Conservation (phyloP, 2,329 filamentous ascomycete genomes). For the Grosmannia penicillata region DNA sequence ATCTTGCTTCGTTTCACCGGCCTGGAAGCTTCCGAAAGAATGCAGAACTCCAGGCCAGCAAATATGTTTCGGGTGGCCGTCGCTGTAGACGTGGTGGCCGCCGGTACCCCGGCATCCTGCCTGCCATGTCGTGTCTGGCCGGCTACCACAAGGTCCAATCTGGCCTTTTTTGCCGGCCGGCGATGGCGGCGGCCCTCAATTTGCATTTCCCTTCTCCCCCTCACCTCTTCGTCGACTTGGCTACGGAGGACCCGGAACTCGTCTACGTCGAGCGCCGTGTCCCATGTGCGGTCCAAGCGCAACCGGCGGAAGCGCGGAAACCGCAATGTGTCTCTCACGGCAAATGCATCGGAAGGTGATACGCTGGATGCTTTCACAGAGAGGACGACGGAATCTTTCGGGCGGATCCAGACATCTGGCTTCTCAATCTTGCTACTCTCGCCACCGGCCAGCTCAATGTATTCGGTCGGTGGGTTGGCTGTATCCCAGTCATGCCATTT, state of each 20-base stretch:
- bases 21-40: conserved; percentile 60
- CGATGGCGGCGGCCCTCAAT: conserved; percentile 52
- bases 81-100: conserved; percentile 18
- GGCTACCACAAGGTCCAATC: conserved; percentile 54
- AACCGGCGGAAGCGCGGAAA: conserved; percentile 82
- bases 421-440: conserved; percentile 55
- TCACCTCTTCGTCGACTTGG: conserved; percentile 53
- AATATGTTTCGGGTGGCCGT: conserved; percentile 43
- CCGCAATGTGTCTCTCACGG: conserved; percentile 60
- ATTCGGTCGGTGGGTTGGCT: conserved; percentile 59
- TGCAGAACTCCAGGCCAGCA: conserved; percentile 62
- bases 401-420: conserved; percentile 88
- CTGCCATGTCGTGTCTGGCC: conserved; percentile 39
- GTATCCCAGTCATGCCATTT: conserved; percentile 84
- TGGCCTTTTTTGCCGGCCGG: conserved; percentile 43
- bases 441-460: conserved; percentile 69
- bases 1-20: conserved; percentile 62
- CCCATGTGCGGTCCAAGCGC: conserved; percentile 73
- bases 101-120: conserved; percentile 9
- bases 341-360: conserved; percentile 61
- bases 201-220: conserved; percentile 60
- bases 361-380: conserved; percentile 80
- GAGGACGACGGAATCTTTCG: conserved; percentile 73
- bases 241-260: conserved; percentile 62
- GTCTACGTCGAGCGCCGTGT: conserved; percentile 59